Evolutionary conservation across 495 filamentous ascomycete species (phyloP), one percentile per base, ranked within the genome.

Genomic region (Talaromyces adpressus): DNA sequence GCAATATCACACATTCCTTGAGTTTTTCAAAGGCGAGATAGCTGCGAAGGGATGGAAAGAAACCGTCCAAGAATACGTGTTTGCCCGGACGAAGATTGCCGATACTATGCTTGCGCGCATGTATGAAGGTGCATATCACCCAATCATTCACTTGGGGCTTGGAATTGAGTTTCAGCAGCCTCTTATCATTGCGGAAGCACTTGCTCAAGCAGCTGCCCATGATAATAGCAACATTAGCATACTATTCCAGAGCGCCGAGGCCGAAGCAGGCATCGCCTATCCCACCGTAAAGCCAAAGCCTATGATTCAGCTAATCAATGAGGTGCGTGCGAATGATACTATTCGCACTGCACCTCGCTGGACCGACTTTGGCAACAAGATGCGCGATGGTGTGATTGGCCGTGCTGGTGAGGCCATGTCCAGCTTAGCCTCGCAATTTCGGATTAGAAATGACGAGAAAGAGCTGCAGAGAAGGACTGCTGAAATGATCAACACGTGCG

Each of bases 141-240:
- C 76, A n/a, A 63, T 79, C 62, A 79, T 79, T 64, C 76, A 77
- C 52, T 62, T 79, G 20, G 73, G 71, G 12, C 66, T 73, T 18
- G 76, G 70, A 25, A 52, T 77, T 36, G 76, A 79, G 62, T 79
- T 77, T 62, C 63, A 73, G 20, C 73, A 72, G 63, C 71, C 76
- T 14, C 57, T 30, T 22, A 65, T 79, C 25, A 65, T 76, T 14
- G 76, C 76, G 12, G 69, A 77, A 65, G 72, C 57, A 2, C 70
- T 79, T 16, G 75, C 77, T 3, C 73, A 75, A 58, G 74, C 76
- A 0, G 71, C 73, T 5, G 41, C 57, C 7, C 72, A 79, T 63
- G 59, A 69, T 36, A 36, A 62, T 52, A 27, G 54, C 8, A 64
- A 57, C 11, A 36, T 36, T 12, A 64, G 69, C 25, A 62, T 64